A percentile compares a stretch with the other conserved stretches of the same genome.
These are phyloP conservation scores for Calonectria multiphialidica DNA, from an alignment of 2,329 filamentous ascomycete species.

Conservation along the genomic window DNA sequence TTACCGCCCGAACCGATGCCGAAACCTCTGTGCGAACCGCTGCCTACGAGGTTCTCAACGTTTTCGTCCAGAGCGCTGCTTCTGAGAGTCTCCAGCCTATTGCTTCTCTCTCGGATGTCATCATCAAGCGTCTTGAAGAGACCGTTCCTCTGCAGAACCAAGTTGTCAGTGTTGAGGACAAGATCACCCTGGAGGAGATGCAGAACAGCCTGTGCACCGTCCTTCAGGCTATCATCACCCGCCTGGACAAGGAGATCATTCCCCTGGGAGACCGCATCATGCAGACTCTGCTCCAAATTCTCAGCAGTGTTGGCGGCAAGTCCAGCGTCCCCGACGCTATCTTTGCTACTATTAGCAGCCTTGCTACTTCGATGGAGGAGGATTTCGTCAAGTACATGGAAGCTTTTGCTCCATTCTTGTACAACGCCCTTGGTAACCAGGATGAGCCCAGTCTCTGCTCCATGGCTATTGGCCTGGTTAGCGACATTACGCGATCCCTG, in stretches of 20 bases:
- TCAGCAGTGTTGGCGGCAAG: conserved; percentile 82
- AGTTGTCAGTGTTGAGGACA: conserved; percentile 97
- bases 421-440: conserved; percentile 94
- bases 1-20: conserved; percentile 85
- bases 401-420: conserved; percentile 90
- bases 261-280: conserved; percentile 95
- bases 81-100: conserved; percentile 86
- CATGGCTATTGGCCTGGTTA: conserved; percentile 97
- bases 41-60: conserved; percentile 95
- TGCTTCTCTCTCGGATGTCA: conserved; percentile 85
- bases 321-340: conserved; percentile 95
- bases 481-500: conserved; percentile 93
- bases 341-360: conserved; percentile 91
- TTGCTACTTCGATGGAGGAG: conserved; percentile 91
- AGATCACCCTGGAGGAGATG: conserved; percentile 95
- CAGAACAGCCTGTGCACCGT: conserved; percentile 96
- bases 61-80: conserved; percentile 92
- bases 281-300: conserved; percentile 85
- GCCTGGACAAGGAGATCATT: conserved; percentile 90
- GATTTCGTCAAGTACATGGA: conserved; percentile 99
- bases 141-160: conserved; percentile 91
- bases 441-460: conserved; percentile 95
- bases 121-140: conserved; percentile 90
- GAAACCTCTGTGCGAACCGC: conserved; percentile 94
- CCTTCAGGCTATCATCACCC: conserved; percentile 89